Base-by-base conservation (phyloP, 2,329 filamentous ascomycete genomes). In the Fusarium citri region DNA sequence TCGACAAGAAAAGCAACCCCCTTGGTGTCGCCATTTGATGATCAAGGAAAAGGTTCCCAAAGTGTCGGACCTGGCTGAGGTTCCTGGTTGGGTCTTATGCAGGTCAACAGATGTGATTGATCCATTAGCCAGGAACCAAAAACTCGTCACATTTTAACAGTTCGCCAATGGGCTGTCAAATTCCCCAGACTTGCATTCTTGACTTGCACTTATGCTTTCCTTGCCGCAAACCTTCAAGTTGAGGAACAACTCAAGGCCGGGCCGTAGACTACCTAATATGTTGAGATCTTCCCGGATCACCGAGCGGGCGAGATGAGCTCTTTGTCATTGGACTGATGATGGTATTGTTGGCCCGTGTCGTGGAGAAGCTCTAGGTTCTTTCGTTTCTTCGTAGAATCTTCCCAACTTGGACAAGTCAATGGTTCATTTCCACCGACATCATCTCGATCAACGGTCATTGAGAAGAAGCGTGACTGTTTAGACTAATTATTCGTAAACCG, bases 371-470 rank as follows among this genome's bases (percentile, higher is more conserved):
- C 60, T 45, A 72, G 61, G 66, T 49, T 42, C 60, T 45, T 59
- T 66, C 56, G 59, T 63, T 72, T 63, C 59, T 69, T 62, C 59
- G 31, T 53, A 23, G 55, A 72, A 64, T 49, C 56, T 65, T 71
- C 71, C 65, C 64, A 72, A 66, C 62, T 54, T 31, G 60, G 67
- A 55, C 47, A 57, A 58, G 59, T 61, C 59, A 45, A 56, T 58
- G 22, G 25, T 30, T 75, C 73, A 75, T 75, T 74, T 75, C 73
- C 73, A 75, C 71, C 65, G 61, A 73, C 73, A 74, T 74, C 72
- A 70, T 66, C 31, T 54, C 63, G 51, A 54, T 43, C 51, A 40
- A 31, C 34, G 18, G 34, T 37, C 34, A 30, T 30, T 30, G 34
- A 37, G 34, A 37, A 37, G 34, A 37, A 37, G 16, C 34, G 34